Evolutionary conservation across 768 basidiomycete species (phyloP).

Genomic region (Lenzites betulinus): DNA sequence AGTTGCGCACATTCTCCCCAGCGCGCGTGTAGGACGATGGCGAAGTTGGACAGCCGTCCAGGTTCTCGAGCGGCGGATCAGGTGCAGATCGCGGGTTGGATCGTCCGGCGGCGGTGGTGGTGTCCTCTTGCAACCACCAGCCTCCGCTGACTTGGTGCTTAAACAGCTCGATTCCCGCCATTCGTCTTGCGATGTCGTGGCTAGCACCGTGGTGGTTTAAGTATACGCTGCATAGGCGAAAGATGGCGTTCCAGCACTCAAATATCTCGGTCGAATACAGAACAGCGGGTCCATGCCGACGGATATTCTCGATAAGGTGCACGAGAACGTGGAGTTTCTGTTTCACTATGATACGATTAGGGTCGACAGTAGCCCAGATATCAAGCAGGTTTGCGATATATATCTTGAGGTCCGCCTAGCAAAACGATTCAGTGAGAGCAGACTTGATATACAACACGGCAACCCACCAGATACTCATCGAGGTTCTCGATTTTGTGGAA

Average conservation of each 20-base stretch:
- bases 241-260: slow-evolving; percentile 47
- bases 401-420: slow-evolving; percentile 16
- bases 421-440: neutral
- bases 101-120: neutral
- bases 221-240: slow-evolving; percentile 41
- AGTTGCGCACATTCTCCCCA: slow-evolving; percentile 17
- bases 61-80: too few species aligned
- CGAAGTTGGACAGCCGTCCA: too few species aligned
- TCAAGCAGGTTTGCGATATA: slow-evolving; percentile 23
- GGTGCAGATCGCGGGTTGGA: too few species aligned
- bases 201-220: slow-evolving; percentile 45
- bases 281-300: slow-evolving; percentile 37
- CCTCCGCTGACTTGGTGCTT: slow-evolving; percentile 31
- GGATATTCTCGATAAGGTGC: slow-evolving; percentile 21
- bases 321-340: slow-evolving; percentile 22
- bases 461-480: slow-evolving; percentile 17
- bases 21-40: slow-evolving; percentile 14
- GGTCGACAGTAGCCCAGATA: slow-evolving; percentile 17
- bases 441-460: neutral
- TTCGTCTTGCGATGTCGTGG: slow-evolving; percentile 18
- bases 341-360: slow-evolving; percentile 17
- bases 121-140: slow-evolving; percentile 10
- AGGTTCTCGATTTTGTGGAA: slow-evolving; percentile 16
- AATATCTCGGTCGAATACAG: slow-evolving; percentile 40
- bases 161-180: slow-evolving; percentile 26